These are phyloP conservation scores for Pelargonium myrrhifolium DNA, from an alignment of 441 rosid genomes.

Conservation along the genomic window DNA sequence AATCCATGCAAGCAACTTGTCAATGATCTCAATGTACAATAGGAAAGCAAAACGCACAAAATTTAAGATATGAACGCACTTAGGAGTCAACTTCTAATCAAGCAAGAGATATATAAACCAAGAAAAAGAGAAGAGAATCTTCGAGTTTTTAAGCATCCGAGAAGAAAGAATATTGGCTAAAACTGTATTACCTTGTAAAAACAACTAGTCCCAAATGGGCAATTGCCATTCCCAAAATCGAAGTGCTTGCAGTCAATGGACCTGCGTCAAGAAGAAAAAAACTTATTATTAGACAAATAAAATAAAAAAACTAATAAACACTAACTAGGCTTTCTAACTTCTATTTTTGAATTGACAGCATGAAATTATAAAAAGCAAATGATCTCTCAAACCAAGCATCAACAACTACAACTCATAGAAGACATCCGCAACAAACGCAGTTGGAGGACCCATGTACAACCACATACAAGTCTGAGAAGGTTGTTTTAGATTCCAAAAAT, in stretches of 20 bases:
- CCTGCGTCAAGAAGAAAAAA: constrained; percentile 31
- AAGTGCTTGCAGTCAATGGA: constrained; percentile 92
- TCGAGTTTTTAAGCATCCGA: neutral
- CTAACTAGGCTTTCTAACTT: neutral
- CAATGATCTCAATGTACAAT: neutral
- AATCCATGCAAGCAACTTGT: neutral
- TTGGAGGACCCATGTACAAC: neutral
- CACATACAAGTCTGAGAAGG: constrained; percentile 2
- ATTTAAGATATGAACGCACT: neutral
- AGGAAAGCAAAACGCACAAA: constrained; percentile 1
- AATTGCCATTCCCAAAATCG: constrained; percentile 81
- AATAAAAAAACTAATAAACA: neutral
- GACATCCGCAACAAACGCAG: neutral
- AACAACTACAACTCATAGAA: neutral
- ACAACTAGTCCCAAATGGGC: constrained; percentile 95
- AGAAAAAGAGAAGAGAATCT: neutral
- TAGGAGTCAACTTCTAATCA: neutral
- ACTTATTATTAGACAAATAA: constrained; percentile 8
- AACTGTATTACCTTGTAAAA: constrained; percentile 59
- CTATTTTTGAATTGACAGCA: neutral
- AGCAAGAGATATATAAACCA: neutral
- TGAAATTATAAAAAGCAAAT: neutral
- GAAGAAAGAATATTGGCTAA: neutral
- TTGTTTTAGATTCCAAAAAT: constrained; percentile 1
- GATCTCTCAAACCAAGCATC: neutral